A percentile compares a stretch with the other conserved stretches of the same genome.
Evolutionary conservation across 345 rosid genomes (phyloP).

Genomic region (Eucalyptus camaldulensis): DNA sequence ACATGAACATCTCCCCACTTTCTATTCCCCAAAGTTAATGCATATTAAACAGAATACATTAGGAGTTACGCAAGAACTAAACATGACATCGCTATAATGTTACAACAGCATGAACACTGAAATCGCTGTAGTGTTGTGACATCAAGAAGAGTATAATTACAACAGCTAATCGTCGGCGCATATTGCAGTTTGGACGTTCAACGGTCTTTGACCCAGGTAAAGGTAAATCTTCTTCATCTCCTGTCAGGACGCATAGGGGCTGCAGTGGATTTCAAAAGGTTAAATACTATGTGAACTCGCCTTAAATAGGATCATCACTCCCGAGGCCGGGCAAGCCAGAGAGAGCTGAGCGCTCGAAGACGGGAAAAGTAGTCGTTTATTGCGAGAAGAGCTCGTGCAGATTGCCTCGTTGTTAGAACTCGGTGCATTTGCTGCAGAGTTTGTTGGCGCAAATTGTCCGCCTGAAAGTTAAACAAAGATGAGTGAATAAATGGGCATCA

Average conservation of each 20-base stretch:
- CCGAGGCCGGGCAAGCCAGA: slow-evolving; percentile 62
- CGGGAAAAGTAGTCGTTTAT: slow-evolving; percentile 51
- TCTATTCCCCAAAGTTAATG: neutral
- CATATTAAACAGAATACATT: neutral
- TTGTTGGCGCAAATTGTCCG: slow-evolving; percentile 57
- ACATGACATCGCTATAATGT: neutral
- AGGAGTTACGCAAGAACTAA: neutral
- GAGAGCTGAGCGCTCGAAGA: slow-evolving; percentile 59
- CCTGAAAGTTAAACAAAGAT: slow-evolving; percentile 8
- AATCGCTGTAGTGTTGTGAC: neutral
- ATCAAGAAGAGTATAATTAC: neutral
- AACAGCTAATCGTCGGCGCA: neutral
- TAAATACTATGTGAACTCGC: neutral
- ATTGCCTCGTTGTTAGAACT: slow-evolving; percentile 51
- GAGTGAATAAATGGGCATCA: neutral
- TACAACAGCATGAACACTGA: neutral
- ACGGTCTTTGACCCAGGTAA: neutral
- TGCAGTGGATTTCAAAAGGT: neutral
- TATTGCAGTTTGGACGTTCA: neutral
- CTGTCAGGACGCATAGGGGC: neutral
- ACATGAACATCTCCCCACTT: neutral
- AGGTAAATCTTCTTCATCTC: neutral
- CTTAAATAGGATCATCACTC: slow-evolving; percentile 7
- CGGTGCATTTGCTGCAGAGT: slow-evolving; percentile 66
- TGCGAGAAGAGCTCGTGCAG: slow-evolving; percentile 58